Conservation (phyloP, 164 flowering plant genomes). For the Malania oleifera region DNA sequence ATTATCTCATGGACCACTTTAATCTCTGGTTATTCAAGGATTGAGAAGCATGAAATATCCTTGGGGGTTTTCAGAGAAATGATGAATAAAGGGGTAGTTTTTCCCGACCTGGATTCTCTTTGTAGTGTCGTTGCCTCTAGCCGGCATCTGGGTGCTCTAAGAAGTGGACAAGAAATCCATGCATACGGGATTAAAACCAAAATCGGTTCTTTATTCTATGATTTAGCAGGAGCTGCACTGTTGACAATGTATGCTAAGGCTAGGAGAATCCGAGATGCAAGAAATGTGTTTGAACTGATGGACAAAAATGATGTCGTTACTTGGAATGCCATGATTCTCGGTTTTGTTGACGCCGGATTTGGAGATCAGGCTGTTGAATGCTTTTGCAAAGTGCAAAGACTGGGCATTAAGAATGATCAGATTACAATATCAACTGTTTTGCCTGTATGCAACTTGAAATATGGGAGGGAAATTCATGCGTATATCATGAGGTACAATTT, state of each 20-base stretch:
- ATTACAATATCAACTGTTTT: background rate
- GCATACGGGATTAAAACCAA: background rate
- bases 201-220: background rate
- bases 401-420: background rate
- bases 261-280: background rate
- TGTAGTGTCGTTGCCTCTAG: background rate
- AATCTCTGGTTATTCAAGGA: conserved; percentile 4
- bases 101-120: background rate
- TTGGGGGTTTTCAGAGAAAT: background rate
- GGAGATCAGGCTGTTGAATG: background rate
- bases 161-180: background rate
- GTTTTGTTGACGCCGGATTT: background rate
- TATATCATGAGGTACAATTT: background rate
- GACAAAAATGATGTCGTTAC: background rate
- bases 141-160: background rate
- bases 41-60: background rate
- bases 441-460: background rate
- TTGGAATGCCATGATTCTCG: conserved; percentile 6
- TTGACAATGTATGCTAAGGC: background rate
- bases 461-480: conserved; percentile 1
- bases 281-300: conserved; percentile 3
- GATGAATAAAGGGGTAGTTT: background rate
- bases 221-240: background rate
- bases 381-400: background rate
- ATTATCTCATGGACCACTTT: background rate